phyloP scores from a whole-genome alignment of 352 stramenopile species.

The Pythium insidiosum region DNA sequence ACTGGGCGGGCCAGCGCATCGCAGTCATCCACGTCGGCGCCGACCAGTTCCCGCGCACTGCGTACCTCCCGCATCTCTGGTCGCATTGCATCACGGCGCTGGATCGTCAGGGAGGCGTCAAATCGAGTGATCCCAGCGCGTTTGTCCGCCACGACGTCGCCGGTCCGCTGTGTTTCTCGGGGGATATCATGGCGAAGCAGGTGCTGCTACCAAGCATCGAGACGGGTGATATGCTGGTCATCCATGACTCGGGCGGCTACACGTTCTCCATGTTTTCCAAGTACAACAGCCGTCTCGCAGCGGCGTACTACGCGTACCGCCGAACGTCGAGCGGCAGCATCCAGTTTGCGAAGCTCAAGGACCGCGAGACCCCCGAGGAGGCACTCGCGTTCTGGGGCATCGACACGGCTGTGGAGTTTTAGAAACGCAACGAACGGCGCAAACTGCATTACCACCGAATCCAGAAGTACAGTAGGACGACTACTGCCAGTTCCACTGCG shows the following conservation, averaged over 20 bases:
- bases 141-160: conserved; percentile 81
- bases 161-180: conserved; percentile 89
- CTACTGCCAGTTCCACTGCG: too few relatives aligned
- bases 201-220: conserved; percentile 62
- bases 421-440: background rate
- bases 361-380: conserved; percentile 58
- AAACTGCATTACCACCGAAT: background rate
- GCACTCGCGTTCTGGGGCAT: conserved; percentile 66
- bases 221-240: conserved; percentile 68
- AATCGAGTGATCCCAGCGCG: conserved; percentile 19
- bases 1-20: conserved; percentile 71
- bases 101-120: conserved; percentile 31
- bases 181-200: conserved; percentile 84
- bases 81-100: conserved; percentile 80
- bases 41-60: conserved; percentile 86
- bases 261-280: conserved; percentile 85
- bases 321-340: conserved; percentile 11
- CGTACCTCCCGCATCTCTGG: conserved; percentile 81
- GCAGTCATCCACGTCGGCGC: conserved; percentile 85
- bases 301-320: conserved; percentile 60
- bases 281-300: conserved; percentile 81
- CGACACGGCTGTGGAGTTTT: conserved; percentile 31
- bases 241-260: conserved; percentile 86
- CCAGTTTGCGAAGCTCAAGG: conserved; percentile 55
- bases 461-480: background rate